Conservation (phyloP, 2,329 filamentous ascomycete species). For the Botryotinia globosa region DNA sequence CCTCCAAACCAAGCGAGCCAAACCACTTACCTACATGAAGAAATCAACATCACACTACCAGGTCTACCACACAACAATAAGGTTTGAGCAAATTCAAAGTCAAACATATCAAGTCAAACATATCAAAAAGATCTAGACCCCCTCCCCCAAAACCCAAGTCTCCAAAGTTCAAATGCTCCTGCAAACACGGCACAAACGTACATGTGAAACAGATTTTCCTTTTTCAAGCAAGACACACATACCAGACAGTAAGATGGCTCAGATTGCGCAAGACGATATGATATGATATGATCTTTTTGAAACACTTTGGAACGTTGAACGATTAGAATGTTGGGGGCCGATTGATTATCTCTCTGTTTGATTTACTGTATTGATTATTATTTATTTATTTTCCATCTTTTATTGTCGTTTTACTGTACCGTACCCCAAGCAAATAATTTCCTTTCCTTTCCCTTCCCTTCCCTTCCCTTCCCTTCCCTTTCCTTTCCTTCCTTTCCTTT, state of each 20-base stretch:
- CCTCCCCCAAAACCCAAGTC: neutral
- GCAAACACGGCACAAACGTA: neutral
- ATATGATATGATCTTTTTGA: neutral
- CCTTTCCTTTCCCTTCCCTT: neutral
- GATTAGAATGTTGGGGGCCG: neutral
- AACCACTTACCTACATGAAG: neutral
- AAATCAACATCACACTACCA: neutral
- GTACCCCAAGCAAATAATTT: no score
- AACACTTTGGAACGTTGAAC: neutral
- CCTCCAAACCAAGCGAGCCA: neutral
- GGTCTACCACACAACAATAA: neutral
- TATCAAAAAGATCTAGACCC: neutral
- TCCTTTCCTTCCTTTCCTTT: neutral
- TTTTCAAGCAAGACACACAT: neutral
- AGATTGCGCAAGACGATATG: slow-evolving; percentile 11
- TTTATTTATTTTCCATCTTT: neutral
- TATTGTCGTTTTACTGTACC: neutral
- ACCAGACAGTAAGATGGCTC: neutral
- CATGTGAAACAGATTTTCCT: neutral
- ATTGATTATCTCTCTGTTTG: neutral
- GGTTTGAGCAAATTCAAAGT: neutral
- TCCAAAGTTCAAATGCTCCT: neutral
- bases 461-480: neutral
- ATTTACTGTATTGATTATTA: no score
- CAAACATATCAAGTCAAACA: neutral